Percentiles rank a stretch among this genome's conserved stretches.
These are phyloP conservation scores for Anisodus tanguticus DNA, from an alignment of 257 asterid genomes.

Conservation along the genomic window DNA sequence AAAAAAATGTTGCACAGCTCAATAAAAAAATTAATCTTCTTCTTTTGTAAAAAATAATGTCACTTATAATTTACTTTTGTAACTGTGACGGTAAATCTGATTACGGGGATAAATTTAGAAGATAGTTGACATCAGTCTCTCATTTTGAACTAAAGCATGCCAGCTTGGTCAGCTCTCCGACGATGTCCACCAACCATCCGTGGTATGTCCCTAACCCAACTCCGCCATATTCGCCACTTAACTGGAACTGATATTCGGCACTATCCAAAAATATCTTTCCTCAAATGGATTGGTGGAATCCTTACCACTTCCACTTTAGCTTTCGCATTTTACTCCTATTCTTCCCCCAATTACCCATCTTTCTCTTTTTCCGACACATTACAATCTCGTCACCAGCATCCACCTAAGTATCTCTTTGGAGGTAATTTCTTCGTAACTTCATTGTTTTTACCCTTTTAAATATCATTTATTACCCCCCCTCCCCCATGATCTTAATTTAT, in stretches of 20 bases:
- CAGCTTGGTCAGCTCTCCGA: conserved; percentile 59
- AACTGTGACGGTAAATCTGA: no score
- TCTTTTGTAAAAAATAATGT: no score
- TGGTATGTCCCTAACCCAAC: conserved; percentile 34
- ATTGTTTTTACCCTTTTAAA: neutral
- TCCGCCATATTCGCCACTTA: conserved; percentile 40
- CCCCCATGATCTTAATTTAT: no score
- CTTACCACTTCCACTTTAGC: conserved; percentile 56
- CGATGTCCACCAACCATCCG: conserved; percentile 45
- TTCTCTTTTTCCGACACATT: conserved; percentile 38
- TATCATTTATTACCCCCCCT: neutral
- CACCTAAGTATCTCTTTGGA: conserved; percentile 58
- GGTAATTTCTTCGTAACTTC: conserved; percentile 39
- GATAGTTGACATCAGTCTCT: neutral
- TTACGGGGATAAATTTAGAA: no score
- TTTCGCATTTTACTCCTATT: conserved; percentile 44
- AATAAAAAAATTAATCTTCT: no score
- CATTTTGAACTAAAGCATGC: conserved; percentile 43
- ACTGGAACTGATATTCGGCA: conserved; percentile 21
- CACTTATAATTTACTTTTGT: no score
- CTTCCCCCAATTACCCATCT: conserved; percentile 46
- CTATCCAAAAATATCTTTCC: conserved; percentile 30
- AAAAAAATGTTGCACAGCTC: no score
- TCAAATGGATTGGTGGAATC: conserved; percentile 64
- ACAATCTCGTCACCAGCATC: conserved; percentile 32